Evolutionary conservation across 805 yeast species (phyloP).

Genomic region (Teunomyces atbi): DNA sequence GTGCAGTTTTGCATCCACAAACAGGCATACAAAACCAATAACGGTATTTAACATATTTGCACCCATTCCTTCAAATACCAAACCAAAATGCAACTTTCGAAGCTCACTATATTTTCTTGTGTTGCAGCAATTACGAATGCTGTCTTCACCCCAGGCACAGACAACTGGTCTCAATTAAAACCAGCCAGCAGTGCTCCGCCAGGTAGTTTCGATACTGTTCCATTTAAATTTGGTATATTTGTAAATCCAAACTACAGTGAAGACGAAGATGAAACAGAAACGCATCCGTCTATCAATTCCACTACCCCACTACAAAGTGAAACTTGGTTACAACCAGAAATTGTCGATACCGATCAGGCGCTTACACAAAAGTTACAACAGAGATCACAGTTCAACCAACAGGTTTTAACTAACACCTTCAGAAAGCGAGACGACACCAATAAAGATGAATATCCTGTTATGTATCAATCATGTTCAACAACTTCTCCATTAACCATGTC

Average conservation of each 20-base stretch:
- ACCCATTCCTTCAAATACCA: conserved; percentile 1
- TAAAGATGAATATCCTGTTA: not conserved
- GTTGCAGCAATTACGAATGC: not conserved
- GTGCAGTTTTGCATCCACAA: conserved; percentile 1
- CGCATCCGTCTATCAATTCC: not conserved
- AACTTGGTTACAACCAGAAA: not conserved
- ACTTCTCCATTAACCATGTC: conserved; percentile 27
- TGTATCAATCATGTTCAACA: conserved; percentile 19
- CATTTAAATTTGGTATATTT: conserved; percentile 36
- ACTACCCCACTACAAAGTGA: not conserved
- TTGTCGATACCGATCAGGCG: not conserved
- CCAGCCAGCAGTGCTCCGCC: conserved; percentile 16
- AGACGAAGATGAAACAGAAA: conserved; percentile 3
- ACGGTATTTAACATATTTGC: not conserved
- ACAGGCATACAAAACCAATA: too few species aligned
- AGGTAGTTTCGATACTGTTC: conserved; percentile 26
- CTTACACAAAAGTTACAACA: not conserved
- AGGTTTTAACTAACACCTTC: not conserved
- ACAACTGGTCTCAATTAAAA: conserved; percentile 34
- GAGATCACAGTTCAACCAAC: not conserved
- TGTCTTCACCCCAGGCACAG: conserved; percentile 22
- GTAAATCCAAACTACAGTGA: conserved; percentile 20
- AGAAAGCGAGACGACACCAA: not conserved
- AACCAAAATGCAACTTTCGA: not conserved
- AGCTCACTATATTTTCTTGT: not conserved